Percentiles rank a stretch among this genome's conserved stretches.
Evolutionary conservation across 208 protist species (phyloP).

Genomic region (Naegleria fowleri): DNA sequence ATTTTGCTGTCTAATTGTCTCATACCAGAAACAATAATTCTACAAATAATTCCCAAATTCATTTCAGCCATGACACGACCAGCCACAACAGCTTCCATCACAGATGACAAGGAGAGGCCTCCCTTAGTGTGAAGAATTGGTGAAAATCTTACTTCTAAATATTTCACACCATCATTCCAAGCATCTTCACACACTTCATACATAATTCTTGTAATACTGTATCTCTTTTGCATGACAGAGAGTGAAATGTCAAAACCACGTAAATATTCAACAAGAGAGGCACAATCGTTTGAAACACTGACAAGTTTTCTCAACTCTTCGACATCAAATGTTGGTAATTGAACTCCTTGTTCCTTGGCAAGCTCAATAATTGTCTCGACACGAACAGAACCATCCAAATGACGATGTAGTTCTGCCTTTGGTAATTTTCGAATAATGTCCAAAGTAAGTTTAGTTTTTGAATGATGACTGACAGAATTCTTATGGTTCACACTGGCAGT

Average conservation of each 20-base stretch:
- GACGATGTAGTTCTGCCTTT: background rate
- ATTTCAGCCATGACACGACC: background rate
- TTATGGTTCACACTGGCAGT: background rate
- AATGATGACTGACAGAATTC: background rate
- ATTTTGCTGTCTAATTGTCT: slow-evolving; percentile 44
- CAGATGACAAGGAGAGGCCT: background rate
- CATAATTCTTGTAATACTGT: slow-evolving; percentile 51
- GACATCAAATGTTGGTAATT: slow-evolving; percentile 38
- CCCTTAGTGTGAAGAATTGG: background rate
- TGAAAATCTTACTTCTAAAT: slow-evolving; percentile 25
- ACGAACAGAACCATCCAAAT: slow-evolving; percentile 52
- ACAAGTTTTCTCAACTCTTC: slow-evolving; percentile 42
- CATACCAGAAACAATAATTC: slow-evolving; percentile 32
- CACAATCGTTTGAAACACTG: slow-evolving; percentile 48
- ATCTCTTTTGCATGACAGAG: slow-evolving; percentile 47
- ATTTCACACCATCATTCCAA: background rate
- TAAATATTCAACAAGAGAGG: slow-evolving; percentile 48
- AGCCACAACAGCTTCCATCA: background rate
- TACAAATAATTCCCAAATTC: background rate
- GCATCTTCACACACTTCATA: slow-evolving; percentile 59
- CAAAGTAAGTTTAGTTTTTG: slow-evolving; percentile 9
- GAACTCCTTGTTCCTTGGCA: slow-evolving; percentile 32
- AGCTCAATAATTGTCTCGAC: slow-evolving; percentile 50
- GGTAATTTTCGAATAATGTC: background rate
- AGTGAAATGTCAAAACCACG: slow-evolving; percentile 50